Conservation (phyloP, 73 alveolate species). For the Blepharisma japonicum region DNA sequence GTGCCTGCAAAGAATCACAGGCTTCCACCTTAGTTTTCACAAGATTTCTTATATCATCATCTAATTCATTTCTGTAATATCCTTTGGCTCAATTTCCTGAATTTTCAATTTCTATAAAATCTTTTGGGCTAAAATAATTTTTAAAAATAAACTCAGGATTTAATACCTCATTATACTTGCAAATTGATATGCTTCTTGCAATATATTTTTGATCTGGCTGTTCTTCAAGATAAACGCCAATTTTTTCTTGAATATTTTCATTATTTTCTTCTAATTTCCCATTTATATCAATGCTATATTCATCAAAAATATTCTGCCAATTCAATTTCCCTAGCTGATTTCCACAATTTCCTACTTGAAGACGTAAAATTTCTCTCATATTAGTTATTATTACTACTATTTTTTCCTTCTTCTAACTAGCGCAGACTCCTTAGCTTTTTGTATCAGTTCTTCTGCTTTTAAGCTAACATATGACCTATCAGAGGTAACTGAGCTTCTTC, state of each 20-base stretch:
- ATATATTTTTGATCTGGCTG: slow-evolving; percentile 75
- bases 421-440: too few relatives aligned
- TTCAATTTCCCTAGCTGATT: slow-evolving; percentile 94
- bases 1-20: slow-evolving; percentile 98
- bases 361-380: slow-evolving; percentile 74
- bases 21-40: slow-evolving; percentile 93
- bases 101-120: slow-evolving; percentile 96
- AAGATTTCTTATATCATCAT: slow-evolving; percentile 84
- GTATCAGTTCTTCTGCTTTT: too few relatives aligned
- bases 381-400: too few relatives aligned
- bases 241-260: slow-evolving; percentile 35
- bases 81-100: slow-evolving; percentile 94
- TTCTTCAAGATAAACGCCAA: slow-evolving; percentile 27
- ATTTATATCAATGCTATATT: slow-evolving; percentile 77
- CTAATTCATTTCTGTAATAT: slow-evolving; percentile 85
- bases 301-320: slow-evolving; percentile 89
- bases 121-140: slow-evolving; percentile 84
- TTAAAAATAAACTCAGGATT: slow-evolving; percentile 96
- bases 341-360: slow-evolving; percentile 96
- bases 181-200: slow-evolving; percentile 99
- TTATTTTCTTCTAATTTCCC: slow-evolving; percentile 31
- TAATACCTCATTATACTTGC: slow-evolving; percentile 75
- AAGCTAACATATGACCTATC: too few relatives aligned
- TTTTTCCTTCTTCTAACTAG: too few relatives aligned
- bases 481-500: too few relatives aligned